phyloP scores from a whole-genome alignment of 2,329 filamentous ascomycete genomes.

The Phyllosticta citribraziliensis region DNA sequence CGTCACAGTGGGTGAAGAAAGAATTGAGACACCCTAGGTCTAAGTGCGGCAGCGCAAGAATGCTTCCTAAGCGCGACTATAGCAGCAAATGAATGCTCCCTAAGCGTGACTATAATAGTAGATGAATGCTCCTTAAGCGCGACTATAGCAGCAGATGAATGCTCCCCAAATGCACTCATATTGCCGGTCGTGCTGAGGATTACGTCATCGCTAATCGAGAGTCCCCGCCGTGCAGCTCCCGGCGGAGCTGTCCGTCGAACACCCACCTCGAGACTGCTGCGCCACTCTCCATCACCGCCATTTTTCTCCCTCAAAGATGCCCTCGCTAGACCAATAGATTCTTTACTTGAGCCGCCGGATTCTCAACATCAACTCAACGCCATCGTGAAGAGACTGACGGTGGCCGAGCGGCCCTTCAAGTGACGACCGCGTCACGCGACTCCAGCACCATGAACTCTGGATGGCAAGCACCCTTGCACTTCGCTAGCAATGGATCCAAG shows the following conservation, averaged over 20 bases:
- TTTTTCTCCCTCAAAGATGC: not conserved
- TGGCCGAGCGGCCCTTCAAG: not conserved
- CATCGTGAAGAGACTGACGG: not conserved
- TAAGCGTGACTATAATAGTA: too few species aligned
- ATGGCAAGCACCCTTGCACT: not conserved
- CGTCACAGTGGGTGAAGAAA: too few species aligned
- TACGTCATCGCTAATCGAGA: not conserved
- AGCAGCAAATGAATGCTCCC: too few species aligned
- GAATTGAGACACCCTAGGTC: too few species aligned
- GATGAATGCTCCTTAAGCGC: too few species aligned
- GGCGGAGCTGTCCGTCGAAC: not conserved
- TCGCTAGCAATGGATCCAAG: not conserved
- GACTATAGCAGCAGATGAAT: too few species aligned
- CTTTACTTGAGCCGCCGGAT: not conserved
- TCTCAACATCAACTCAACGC: not conserved
- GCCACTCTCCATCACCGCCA: not conserved
- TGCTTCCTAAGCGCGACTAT: too few species aligned
- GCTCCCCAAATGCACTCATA: too few species aligned
- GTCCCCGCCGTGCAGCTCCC: not conserved
- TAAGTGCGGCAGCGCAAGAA: too few species aligned
- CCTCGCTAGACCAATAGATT: not conserved
- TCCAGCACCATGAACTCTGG: not conserved
- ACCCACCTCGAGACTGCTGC: not conserved
- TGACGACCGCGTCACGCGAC: not conserved
- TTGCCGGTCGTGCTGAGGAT: not conserved